Conservation (phyloP, 2,329 filamentous ascomycete genomes). For the Thermochaetoides dissita region DNA sequence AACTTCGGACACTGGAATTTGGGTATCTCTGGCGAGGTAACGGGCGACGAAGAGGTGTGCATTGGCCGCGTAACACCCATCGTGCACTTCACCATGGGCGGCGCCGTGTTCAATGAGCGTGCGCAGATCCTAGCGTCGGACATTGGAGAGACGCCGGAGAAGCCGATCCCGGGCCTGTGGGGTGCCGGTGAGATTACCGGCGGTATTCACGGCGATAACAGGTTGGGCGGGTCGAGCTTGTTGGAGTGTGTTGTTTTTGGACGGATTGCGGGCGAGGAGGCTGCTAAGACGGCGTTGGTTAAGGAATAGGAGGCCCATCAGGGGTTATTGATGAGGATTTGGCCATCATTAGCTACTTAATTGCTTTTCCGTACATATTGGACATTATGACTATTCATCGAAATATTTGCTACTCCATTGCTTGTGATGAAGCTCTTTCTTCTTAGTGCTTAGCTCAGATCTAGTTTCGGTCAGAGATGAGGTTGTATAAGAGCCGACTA, state of each 20-base stretch:
- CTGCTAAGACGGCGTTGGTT: constrained; percentile 18
- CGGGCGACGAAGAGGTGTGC: constrained; percentile 33
- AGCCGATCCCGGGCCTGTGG: constrained; percentile 42
- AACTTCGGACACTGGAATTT: constrained; percentile 43
- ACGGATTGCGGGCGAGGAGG: constrained; percentile 38
- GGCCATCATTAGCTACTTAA: no score
- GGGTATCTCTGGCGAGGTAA: constrained; percentile 26
- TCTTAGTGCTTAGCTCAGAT: no score
- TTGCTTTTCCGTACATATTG: no score
- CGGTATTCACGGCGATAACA: constrained; percentile 49
- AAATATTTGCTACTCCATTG: no score
- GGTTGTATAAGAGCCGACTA: background rate
- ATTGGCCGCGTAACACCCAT: constrained; percentile 48
- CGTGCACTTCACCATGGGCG: constrained; percentile 55
- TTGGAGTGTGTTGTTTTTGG: constrained; percentile 53
- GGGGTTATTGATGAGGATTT: no score
- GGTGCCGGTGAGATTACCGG: constrained; percentile 52
- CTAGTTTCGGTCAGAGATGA: background rate
- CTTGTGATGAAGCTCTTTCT: no score
- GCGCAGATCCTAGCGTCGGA: constrained; percentile 33
- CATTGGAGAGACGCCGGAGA: constrained; percentile 17
- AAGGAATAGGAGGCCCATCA: background rate
- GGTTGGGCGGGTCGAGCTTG: constrained; percentile 46
- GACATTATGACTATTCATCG: no score
- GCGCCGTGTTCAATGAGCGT: constrained; percentile 40